Base-by-base conservation (phyloP, 2,329 filamentous ascomycete species). In the Cytospora mali region DNA sequence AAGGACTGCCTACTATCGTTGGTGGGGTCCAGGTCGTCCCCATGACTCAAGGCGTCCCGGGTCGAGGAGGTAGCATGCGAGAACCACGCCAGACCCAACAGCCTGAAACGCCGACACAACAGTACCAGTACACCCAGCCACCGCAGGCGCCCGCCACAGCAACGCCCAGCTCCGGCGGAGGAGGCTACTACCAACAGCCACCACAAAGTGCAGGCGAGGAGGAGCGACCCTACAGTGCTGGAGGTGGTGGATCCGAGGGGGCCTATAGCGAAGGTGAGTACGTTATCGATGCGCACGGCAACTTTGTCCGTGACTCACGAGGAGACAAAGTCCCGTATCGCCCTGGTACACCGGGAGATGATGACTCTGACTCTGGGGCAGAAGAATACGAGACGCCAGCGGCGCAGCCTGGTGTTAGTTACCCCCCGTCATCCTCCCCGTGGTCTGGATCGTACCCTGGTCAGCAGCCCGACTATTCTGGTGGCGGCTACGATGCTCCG, bases 1-100 rank as follows among this genome's bases (percentile, higher is more conserved):
- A 91, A 66, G 95, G 95, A 7, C 88, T 93, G 64, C 91, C 94
- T 16, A 97, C 93, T 1, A 82, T 96, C 55, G 91, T 99, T 10
- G 93, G 93, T 55, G 94, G 94, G 49, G 92, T 98, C 14, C 93
- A 97, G 72, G 95, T 99, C 14, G 91, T 98, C 21, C 95, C 95
- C 7, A 96, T 96, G 91, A 88, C 88, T 52, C 88, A 90, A 68
- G 88, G 88, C 11, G 81, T 88, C 14, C 81, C 84, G 3, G 85
- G 83, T 70, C 83, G 84, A 62, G 79, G 82, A 55, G 75, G 76
- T 57, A 83, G 77, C 67, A 74, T 77, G 49, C 76, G 78, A 56
- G 76, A 80, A 54, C 67, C 72, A 61, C 72, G 74, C 59, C 66
- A 73, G 6, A 73, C 62, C 66, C 71, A 69, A 58, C 66, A 66